Base-by-base conservation (phyloP, 2,329 filamentous ascomycete genomes). In the Pseudopithomyces maydicus region DNA sequence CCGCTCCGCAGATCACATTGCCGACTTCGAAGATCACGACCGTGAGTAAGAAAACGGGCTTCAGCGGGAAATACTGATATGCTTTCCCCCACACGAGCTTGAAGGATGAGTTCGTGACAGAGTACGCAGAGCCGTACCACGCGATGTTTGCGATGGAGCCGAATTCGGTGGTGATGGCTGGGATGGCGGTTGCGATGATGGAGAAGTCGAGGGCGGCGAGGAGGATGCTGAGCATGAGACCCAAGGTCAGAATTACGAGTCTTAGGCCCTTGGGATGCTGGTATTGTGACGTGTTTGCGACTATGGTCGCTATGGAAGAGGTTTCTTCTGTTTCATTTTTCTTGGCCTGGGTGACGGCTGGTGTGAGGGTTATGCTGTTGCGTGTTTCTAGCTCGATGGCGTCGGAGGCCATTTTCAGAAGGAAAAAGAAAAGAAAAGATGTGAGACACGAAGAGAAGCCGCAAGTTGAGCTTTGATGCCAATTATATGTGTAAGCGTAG, bases 21-120 rank as follows among this genome's bases (percentile, higher is more conserved):
- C 85, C 85, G 5, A 85, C 17, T 64, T 86, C 83, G 58, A 88
- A 87, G 39, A 85, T 53, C 35, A 71, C 61, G 11, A 81, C 71
- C 1, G 76, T 70, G 8, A 63, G 46, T 5, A 81, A 56, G 58
- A 74, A 81, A 4, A 76, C 66, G 54, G 58, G 71, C 55, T 81
- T 82, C 2, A 77, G 62, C 1, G 67, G 59, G 55, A 79, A 80
- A 59, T 77, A 81, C 20, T 76, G 79, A 64, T 80, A 83, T 2
- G 77, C 68, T 55, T 80, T 79, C 4, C 82, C 81, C 66, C 77
- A 79, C 0, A 75, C 69, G 2, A 79, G 76, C 54, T 83, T 80
- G 51, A 82, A 80, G 2, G 76, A 69, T 7, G 74, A 74, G 19
- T 76, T 67, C 1, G 79, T 80, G 50, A 84, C 69, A 57, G 80